These are phyloP conservation scores for Crithidia fasciculata DNA, from an alignment of 208 protist species.

Conservation along the genomic window DNA sequence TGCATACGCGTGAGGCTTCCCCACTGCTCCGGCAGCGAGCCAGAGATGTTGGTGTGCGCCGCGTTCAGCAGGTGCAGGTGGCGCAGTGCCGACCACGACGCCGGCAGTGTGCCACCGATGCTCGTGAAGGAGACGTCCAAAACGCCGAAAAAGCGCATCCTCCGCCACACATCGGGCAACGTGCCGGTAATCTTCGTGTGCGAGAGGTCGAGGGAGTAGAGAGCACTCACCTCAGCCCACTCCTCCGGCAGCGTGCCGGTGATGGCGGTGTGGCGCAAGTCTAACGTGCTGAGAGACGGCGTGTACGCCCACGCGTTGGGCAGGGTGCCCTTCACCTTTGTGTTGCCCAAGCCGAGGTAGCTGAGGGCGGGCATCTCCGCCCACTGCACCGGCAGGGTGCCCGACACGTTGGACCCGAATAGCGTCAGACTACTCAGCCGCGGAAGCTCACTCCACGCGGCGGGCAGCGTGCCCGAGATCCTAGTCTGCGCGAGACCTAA, in stretches of 20 bases:
- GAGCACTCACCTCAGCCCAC: background rate
- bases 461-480: background rate
- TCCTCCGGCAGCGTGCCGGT: background rate
- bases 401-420: background rate
- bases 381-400: constrained; percentile 10
- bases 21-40: constrained; percentile 6
- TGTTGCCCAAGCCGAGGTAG: background rate
- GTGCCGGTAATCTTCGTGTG: background rate
- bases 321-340: background rate
- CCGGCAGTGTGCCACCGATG: background rate
- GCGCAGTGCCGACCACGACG: background rate
- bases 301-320: background rate
- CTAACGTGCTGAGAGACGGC: background rate
- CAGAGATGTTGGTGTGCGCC: background rate
- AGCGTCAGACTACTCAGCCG: background rate
- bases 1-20: background rate
- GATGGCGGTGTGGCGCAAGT: constrained; percentile 1
- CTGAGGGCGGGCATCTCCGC: background rate
- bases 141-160: background rate
- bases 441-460: background rate
- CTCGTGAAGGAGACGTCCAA: background rate
- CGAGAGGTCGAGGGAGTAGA: background rate
- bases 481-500: background rate
- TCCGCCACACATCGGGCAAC: background rate
- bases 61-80: background rate